Conservation (phyloP, 257 asterid species). For the Thymus mandschuricus region DNA sequence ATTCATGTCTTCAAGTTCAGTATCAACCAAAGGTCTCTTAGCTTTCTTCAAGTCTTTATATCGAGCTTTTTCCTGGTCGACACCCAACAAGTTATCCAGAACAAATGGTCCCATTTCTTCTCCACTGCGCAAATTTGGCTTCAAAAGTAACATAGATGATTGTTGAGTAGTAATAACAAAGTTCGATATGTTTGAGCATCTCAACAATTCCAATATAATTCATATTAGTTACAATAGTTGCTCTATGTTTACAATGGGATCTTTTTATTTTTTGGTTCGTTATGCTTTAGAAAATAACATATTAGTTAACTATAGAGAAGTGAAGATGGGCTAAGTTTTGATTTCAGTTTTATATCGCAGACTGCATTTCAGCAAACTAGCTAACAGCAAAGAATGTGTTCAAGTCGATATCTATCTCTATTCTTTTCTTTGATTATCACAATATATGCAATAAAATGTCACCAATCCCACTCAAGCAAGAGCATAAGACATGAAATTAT, state of each 20-base stretch:
- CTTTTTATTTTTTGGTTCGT: too few relatives aligned
- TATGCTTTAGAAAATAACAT: too few relatives aligned
- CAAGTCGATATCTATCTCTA: background rate
- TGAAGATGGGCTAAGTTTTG: background rate
- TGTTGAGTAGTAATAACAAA: background rate
- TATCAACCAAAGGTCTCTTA: constrained; percentile 44
- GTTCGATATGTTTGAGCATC: too few relatives aligned
- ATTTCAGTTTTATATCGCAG: background rate
- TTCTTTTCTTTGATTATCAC: too few relatives aligned
- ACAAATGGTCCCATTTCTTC: constrained; percentile 62
- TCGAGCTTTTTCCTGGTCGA: constrained; percentile 35
- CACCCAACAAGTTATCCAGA: constrained; percentile 38
- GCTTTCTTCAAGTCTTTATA: constrained; percentile 31
- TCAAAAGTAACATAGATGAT: constrained; percentile 5
- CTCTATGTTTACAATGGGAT: too few relatives aligned
- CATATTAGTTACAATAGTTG: too few relatives aligned
- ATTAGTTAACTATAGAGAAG: background rate
- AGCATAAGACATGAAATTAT: too few relatives aligned
- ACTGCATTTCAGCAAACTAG: background rate
- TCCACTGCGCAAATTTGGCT: constrained; percentile 55
- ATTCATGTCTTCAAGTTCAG: constrained; percentile 45
- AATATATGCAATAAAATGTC: too few relatives aligned
- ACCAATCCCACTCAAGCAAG: too few relatives aligned
- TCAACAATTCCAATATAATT: too few relatives aligned
- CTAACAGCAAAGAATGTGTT: background rate